phyloP scores from a whole-genome alignment of 805 yeast genomes.

The Osmozyma mogii region DNA sequence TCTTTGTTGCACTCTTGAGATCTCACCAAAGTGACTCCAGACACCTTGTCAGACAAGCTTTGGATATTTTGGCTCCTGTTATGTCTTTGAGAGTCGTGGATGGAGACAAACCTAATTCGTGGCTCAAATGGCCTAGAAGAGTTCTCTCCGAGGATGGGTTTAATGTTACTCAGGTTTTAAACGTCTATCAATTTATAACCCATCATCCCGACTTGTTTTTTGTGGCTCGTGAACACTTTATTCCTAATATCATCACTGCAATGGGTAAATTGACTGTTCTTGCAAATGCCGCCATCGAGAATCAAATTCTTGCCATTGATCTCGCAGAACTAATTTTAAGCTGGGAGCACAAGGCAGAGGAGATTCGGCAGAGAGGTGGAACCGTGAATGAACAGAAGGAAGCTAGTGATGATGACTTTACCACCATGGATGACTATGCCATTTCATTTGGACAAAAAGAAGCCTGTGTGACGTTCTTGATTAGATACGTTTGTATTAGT shows the following conservation, averaged over 20 bases:
- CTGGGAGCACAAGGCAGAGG: constrained; percentile 65
- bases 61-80: constrained; percentile 84
- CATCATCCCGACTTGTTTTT: constrained; percentile 80
- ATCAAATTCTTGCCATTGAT: constrained; percentile 81
- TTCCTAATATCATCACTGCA: constrained; percentile 81
- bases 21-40: constrained; percentile 83
- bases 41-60: constrained; percentile 74
- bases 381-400: not conserved
- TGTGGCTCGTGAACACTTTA: constrained; percentile 80
- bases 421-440: constrained; percentile 42
- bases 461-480: constrained; percentile 81
- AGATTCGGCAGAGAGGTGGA: constrained; percentile 4
- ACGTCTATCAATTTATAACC: constrained; percentile 82
- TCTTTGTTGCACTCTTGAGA: constrained; percentile 81
- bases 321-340: constrained; percentile 74
- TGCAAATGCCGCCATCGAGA: constrained; percentile 71
- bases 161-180: constrained; percentile 76
- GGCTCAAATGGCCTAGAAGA: constrained; percentile 95
- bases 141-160: constrained; percentile 86
- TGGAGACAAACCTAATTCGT: constrained; percentile 48
- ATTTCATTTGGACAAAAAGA: constrained; percentile 79
- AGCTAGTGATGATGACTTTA: constrained; percentile 23
- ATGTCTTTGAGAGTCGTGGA: constrained; percentile 58
- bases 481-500: constrained; percentile 80
- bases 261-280: constrained; percentile 83